Conservation (phyloP, 2,329 filamentous ascomycete species). For the Fusarium subglutinans region DNA sequence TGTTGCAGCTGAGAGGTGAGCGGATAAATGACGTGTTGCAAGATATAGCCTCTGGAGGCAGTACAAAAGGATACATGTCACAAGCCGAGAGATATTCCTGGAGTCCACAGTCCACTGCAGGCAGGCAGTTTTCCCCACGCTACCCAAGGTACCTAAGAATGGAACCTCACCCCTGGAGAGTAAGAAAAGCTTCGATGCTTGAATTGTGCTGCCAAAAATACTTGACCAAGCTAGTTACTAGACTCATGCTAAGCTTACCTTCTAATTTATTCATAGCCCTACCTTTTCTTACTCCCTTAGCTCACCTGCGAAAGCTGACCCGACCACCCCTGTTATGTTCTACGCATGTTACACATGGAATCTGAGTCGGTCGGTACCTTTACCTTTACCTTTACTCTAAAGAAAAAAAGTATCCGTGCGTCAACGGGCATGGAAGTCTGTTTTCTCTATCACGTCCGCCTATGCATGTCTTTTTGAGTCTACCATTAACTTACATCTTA, state of each 20-base stretch:
- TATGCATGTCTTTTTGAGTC: conserved; percentile 28
- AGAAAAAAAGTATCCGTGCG: conserved; percentile 27
- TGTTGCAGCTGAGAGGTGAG: conserved; percentile 2
- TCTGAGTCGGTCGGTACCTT: conserved; percentile 36
- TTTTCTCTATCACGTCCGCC: conserved; percentile 34
- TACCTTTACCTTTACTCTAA: conserved; percentile 17
- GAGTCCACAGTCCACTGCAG: conserved; percentile 7
- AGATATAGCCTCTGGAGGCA: neutral
- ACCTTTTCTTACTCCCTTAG: neutral
- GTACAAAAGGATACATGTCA: conserved; percentile 25
- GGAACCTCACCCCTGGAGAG: neutral
- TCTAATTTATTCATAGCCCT: neutral
- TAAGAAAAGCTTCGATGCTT: neutral
- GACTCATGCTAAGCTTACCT: fast-evolving
- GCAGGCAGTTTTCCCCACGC: conserved; percentile 26
- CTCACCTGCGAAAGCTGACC: conserved; percentile 13
- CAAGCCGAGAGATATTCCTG: conserved; percentile 25
- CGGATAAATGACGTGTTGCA: conserved; percentile 5
- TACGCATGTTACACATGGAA: conserved; percentile 40
- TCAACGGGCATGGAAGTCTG: conserved; percentile 11
- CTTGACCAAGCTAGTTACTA: too few species aligned
- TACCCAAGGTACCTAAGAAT: conserved; percentile 6
- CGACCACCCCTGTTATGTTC: conserved; percentile 2
- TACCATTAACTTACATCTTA: conserved; percentile 14
- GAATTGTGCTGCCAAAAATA: neutral